Evolutionary conservation across 2,329 filamentous ascomycete species (phyloP).

Genomic region (Cercospora nicotianae): DNA sequence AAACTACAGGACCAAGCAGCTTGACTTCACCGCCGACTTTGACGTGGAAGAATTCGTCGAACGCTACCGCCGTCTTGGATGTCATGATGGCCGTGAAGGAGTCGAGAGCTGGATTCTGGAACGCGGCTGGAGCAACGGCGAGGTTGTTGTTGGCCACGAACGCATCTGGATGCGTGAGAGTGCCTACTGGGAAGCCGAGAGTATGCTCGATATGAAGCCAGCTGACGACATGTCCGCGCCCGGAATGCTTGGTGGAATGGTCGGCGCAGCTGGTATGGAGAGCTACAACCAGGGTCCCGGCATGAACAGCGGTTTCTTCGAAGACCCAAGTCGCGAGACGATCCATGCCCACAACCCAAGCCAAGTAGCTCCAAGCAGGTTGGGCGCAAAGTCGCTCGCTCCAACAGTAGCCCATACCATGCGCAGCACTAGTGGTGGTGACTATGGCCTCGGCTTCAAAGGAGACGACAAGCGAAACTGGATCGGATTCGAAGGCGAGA

Average conservation of each 20-base stretch:
- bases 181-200: slow-evolving; percentile 97
- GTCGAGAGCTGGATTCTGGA: slow-evolving; percentile 94
- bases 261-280: slow-evolving; percentile 63
- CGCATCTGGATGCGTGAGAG: slow-evolving; percentile 93
- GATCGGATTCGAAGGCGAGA: slow-evolving; percentile 67
- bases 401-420: slow-evolving; percentile 63
- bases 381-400: slow-evolving; percentile 45
- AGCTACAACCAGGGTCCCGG: slow-evolving; percentile 63
- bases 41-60: slow-evolving; percentile 88
- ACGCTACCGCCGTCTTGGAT: slow-evolving; percentile 80
- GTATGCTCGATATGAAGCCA: slow-evolving; percentile 86
- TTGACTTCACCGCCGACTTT: slow-evolving; percentile 97
- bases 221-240: slow-evolving; percentile 45
- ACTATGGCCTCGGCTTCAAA: slow-evolving; percentile 86
- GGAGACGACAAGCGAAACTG: slow-evolving; percentile 76
- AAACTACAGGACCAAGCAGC: slow-evolving; percentile 82
- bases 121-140: slow-evolving; percentile 96
- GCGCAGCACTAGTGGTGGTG: slow-evolving; percentile 57
- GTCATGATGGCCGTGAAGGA: slow-evolving; percentile 84
- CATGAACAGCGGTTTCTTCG: slow-evolving; percentile 40
- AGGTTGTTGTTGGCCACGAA: slow-evolving; percentile 86
- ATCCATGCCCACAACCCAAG: slow-evolving; percentile 57
- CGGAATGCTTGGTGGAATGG: slow-evolving; percentile 51
- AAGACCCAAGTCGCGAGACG: slow-evolving; percentile 66
- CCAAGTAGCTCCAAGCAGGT: slow-evolving; percentile 47